Evolutionary conservation across 352 stramenopile genomes (phyloP).

Genomic region (Globisporangium takayamanum): DNA sequence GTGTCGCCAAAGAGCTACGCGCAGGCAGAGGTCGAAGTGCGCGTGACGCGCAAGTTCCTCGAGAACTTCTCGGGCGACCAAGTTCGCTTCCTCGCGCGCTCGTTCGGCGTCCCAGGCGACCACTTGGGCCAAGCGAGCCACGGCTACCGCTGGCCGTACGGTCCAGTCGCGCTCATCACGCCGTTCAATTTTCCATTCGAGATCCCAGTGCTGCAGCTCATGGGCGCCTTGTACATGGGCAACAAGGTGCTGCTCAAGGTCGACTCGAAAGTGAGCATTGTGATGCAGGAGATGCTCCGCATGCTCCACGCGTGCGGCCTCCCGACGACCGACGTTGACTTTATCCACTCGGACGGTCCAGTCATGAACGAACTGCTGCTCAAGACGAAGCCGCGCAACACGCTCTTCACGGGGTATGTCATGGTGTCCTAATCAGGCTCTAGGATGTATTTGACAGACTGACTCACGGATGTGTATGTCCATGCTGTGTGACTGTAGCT

Average conservation of each 20-base stretch:
- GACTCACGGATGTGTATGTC: constrained; percentile 1
- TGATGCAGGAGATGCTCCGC: constrained; percentile 97
- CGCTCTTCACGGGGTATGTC: constrained; percentile 94
- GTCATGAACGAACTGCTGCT: constrained; percentile 95
- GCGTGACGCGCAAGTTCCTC: constrained; percentile 94
- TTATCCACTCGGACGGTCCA: constrained; percentile 93
- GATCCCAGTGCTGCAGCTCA: constrained; percentile 98
- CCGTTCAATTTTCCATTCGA: constrained; percentile 99
- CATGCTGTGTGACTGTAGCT: constrained; percentile 29
- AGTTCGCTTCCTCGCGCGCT: constrained; percentile 94
- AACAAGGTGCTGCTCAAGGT: constrained; percentile 97
- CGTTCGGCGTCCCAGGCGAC: constrained; percentile 95
- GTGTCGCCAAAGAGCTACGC: constrained; percentile 96
- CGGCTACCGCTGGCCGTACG: constrained; percentile 95
- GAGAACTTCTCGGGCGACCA: constrained; percentile 97
- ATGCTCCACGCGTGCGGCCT: constrained; percentile 96
- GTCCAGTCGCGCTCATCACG: constrained; percentile 93
- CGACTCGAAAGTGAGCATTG: constrained; percentile 93
- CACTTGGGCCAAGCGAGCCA: constrained; percentile 93
- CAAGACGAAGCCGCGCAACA: constrained; percentile 92
- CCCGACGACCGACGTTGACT: constrained; percentile 92
- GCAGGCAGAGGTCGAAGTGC: constrained; percentile 90
- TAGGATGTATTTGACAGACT: not conserved
- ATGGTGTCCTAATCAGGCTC: not conserved
- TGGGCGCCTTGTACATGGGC: constrained; percentile 98